Base-by-base conservation (phyloP, 441 rosid species). In the Populus hybrid region DNA sequence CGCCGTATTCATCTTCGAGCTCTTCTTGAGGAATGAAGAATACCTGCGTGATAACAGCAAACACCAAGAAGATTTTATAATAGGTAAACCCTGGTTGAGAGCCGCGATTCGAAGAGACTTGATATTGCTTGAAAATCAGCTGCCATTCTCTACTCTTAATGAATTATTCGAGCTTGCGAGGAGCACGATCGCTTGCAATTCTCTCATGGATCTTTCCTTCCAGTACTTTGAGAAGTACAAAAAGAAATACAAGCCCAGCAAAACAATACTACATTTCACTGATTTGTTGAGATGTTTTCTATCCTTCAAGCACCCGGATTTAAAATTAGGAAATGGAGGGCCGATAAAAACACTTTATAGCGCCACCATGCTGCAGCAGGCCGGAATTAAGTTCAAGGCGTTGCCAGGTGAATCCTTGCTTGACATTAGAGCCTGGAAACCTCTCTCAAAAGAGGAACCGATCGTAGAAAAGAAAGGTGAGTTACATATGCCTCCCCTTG, bases 1-100 rank as follows among this genome's bases (percentile, higher is more conserved):
- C 34, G 77, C 78, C 16, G 79, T 77, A 26, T 85, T 85, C 81
- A 81, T 82, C 35, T 21, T 85, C 6, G 84, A 80, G 61, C 74
- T 80, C 21, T 82, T 85, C 64, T 16, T 78, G 70, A 76, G 75
- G 61, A 69, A 42, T 42, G 1, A 42, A 42, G 50, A 42, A 11
- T 42, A 42, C 50, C 16, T 2, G 50, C 0, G 14, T 42, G 50
- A 42, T 42, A 42, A 42, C 50, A 42, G 26, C 14, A 16, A 32
- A 6, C 12, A 67, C 24, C 57, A 20, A 10, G 30, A 40, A 0
- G 85, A 82, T 36, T 67, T 36, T 8, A 18, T 85, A 3, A 34
- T 80, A 23, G 61, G 74, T 1, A 81, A 76, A 59, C 79, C 78
- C 16, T 74, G 82, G 82, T 42, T 85, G 9, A 50, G 67, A 42